A percentile compares a stretch with the other conserved stretches of the same genome.
Evolutionary conservation across 768 basidiomycete species (phyloP).

Genomic region (Tulasnella sp.): DNA sequence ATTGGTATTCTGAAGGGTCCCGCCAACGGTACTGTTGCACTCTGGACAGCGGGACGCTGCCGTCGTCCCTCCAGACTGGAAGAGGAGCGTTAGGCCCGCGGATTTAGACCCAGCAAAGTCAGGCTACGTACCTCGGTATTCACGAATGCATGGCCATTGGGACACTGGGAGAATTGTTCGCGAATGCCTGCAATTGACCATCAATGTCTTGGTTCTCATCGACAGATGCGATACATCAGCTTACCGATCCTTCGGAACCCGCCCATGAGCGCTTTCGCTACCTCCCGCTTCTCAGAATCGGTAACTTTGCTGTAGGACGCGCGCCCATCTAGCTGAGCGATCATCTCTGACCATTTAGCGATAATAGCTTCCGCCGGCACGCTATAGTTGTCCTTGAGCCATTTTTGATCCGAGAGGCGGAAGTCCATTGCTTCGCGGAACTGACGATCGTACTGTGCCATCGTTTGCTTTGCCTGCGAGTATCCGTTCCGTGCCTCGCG

Average conservation of each 20-base stretch:
- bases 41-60: constrained; percentile 31
- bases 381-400: constrained; percentile 48
- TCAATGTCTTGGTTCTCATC: background rate
- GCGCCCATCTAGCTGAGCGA: constrained; percentile 41
- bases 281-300: constrained; percentile 49
- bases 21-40: constrained; percentile 33
- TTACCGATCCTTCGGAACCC: background rate
- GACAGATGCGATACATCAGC: too few relatives aligned
- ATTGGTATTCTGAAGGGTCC: constrained; percentile 24
- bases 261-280: constrained; percentile 47
- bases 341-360: constrained; percentile 49
- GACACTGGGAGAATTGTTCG: constrained; percentile 29
- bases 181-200: constrained; percentile 9
- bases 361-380: constrained; percentile 42
- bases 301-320: constrained; percentile 48
- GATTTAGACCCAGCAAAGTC: background rate
- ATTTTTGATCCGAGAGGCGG: constrained; percentile 36
- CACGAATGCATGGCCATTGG: constrained; percentile 32
- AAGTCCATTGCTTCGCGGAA: constrained; percentile 31
- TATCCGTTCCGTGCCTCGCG: background rate
- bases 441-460: constrained; percentile 29
- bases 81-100: background rate
- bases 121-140: constrained; percentile 30
- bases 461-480: constrained; percentile 1
- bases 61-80: constrained; percentile 29